These are phyloP conservation scores for Endogone sp. DNA, from an alignment of 192 early-diverging fungal species.

Conservation along the genomic window DNA sequence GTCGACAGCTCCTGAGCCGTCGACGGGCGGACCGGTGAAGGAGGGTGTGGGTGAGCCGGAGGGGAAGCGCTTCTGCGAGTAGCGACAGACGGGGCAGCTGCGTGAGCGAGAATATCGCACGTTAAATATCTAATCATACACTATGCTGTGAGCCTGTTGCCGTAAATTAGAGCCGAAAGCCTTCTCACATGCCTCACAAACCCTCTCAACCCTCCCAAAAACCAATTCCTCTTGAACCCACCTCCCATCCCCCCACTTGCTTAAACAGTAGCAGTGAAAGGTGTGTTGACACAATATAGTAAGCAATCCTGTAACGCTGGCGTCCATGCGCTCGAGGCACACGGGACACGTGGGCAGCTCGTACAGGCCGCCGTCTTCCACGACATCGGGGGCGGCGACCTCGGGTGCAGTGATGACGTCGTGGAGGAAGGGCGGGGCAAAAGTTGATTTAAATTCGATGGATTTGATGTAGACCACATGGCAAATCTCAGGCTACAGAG, in stretches of 20 bases:
- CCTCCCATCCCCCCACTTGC: conserved; percentile 84
- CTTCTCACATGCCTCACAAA: too few relatives aligned
- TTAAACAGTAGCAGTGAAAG: conserved; percentile 90
- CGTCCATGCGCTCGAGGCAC: conserved; percentile 94
- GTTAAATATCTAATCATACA: too few relatives aligned
- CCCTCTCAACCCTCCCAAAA: too few relatives aligned
- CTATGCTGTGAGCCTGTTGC: too few relatives aligned
- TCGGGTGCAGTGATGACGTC: conserved; percentile 19
- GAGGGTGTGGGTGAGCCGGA: conserved; percentile 4
- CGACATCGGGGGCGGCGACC: conserved; percentile 5
- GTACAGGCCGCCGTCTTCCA: conserved; percentile 24
- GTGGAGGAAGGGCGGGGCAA: conserved; percentile 52
- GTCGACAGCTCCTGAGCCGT: not conserved
- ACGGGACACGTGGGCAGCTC: conserved; percentile 96
- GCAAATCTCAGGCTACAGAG: conserved; percentile 60
- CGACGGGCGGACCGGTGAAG: conserved; percentile 14
- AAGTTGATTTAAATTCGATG: conserved; percentile 59
- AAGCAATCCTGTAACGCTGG: conserved; percentile 79
- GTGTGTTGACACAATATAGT: conserved; percentile 95
- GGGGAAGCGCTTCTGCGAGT: conserved; percentile 51
- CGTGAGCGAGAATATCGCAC: conserved; percentile 2
- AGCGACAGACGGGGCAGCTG: conserved; percentile 91
- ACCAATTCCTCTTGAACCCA: conserved; percentile 2
- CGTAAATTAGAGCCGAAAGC: too few relatives aligned
- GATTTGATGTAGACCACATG: conserved; percentile 77